Base-by-base conservation (phyloP, 345 rosid species). In the Sisymbrium irio region DNA sequence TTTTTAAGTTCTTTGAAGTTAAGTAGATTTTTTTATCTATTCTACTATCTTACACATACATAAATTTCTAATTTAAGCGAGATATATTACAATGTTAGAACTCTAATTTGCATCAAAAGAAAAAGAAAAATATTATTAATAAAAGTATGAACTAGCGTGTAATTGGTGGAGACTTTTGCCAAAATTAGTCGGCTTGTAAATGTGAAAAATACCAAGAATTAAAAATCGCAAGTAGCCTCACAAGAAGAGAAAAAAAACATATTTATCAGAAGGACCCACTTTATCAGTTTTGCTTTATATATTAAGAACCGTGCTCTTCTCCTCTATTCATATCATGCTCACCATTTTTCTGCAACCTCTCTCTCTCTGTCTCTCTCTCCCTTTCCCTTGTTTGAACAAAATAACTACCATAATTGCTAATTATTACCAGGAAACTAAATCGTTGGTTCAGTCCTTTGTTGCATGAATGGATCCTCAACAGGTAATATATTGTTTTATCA, bases 401-500 rank as follows among this genome's bases (percentile, higher is more conserved):
- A 75, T 59, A 47, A 7, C 19, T 19, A 78, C 60, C 17, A 73
- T 50, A 40, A 2, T 75, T 67, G 13, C 60, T 39, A 59, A 59
- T 30, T 67, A 67, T 32, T n/a, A 51, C 41, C 41, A 61, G 1
- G 10, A n/a, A 50, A 60, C 56, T 25, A 17, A 53, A 67, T 13
- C 4, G 30, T 59, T 65, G 45, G 62, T 67, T 59, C 9, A 57
- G 47, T 19, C 57, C 40, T 70, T 58, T 58, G 73, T 81, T 86
- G 86, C 83, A 83, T 83, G 87, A 75, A 88, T 88, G 93, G 93
- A 88, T 82, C 81, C 81, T 82, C 70, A 57, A 58, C 86, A 85
- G 93, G 93, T 86, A 77, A 45, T 53, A 41, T 53, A 11, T 51
- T 53, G 9, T 22, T 36, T 32, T 6, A 5, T 73, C 49, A 36